Conservation (phyloP, 495 filamentous ascomycete genomes). For the Podospora sp. region DNA sequence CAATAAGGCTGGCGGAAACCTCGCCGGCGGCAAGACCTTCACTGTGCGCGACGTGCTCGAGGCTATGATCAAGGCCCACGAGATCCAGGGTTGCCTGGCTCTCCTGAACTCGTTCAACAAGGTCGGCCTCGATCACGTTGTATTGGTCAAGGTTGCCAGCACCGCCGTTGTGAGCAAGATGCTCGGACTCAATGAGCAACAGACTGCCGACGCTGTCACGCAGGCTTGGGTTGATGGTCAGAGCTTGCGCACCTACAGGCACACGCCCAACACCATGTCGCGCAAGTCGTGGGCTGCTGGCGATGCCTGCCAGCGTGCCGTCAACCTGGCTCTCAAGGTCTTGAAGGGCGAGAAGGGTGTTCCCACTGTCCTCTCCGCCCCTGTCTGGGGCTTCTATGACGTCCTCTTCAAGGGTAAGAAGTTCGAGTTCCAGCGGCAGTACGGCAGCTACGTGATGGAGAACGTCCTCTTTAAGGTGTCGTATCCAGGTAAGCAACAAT, state of each 20-base stretch:
- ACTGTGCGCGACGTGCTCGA: slow-evolving; percentile 89
- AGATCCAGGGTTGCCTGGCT: slow-evolving; percentile 96
- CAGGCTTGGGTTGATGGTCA: slow-evolving; percentile 98
- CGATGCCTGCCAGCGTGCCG: slow-evolving; percentile 94
- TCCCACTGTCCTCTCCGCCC: slow-evolving; percentile 88
- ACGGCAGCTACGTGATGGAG: slow-evolving; percentile 99
- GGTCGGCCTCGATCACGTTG: slow-evolving; percentile 95
- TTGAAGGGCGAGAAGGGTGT: slow-evolving; percentile 88
- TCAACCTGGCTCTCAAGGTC: slow-evolving; percentile 93
- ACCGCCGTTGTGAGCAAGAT: slow-evolving; percentile 93
- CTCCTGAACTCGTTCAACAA: slow-evolving; percentile 98
- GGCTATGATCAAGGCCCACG: slow-evolving; percentile 99
- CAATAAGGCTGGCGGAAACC: slow-evolving; percentile 85
- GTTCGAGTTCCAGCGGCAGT: slow-evolving; percentile 93
- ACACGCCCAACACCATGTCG: slow-evolving; percentile 98
- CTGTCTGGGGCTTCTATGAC: slow-evolving; percentile 98
- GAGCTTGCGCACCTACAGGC: slow-evolving; percentile 92
- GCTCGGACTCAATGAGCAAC: slow-evolving; percentile 83
- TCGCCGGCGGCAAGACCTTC: slow-evolving; percentile 83
- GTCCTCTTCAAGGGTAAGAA: slow-evolving; percentile 93
- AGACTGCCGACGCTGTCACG: slow-evolving; percentile 92
- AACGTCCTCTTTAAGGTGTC: slow-evolving; percentile 99
- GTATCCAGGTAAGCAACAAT: slow-evolving; percentile 70
- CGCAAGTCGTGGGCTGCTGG: slow-evolving; percentile 98
- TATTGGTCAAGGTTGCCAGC: slow-evolving; percentile 95